Conservation (phyloP, 2,329 filamentous ascomycete genomes). For the Xylaria sp. region DNA sequence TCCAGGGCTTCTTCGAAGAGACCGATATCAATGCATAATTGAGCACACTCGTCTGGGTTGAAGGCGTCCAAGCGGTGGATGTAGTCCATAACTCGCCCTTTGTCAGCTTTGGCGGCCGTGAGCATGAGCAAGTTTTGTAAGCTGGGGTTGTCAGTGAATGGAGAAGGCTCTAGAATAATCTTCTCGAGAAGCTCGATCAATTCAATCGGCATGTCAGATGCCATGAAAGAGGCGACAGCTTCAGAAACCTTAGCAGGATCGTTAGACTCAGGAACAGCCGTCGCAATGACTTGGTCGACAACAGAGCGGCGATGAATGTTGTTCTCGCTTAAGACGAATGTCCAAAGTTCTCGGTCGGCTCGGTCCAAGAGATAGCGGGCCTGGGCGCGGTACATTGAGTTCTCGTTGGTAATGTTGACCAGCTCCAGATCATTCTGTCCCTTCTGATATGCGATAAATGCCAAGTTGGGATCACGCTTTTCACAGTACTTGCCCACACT, state of each 20-base stretch:
- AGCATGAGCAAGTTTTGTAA: constrained; percentile 96
- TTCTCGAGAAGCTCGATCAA: constrained; percentile 98
- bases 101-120: constrained; percentile 96
- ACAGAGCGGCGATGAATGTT: constrained; percentile 94
- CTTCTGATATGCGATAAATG: constrained; percentile 93
- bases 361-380: constrained; percentile 93
- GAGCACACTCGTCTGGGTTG: constrained; percentile 89
- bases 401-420: constrained; percentile 98
- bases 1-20: constrained; percentile 97
- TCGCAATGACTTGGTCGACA: constrained; percentile 94
- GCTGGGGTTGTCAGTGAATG: constrained; percentile 96
- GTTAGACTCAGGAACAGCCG: constrained; percentile 88
- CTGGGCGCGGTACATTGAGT: constrained; percentile 99
- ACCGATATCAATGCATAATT: constrained; percentile 92
- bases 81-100: constrained; percentile 93
- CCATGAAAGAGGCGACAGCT: constrained; percentile 91
- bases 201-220: constrained; percentile 88
- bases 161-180: constrained; percentile 98
- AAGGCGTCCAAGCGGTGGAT: constrained; percentile 90
- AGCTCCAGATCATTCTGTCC: constrained; percentile 97
- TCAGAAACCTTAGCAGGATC: constrained; percentile 95
- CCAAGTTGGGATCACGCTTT: constrained; percentile 95
- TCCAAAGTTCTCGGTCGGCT: constrained; percentile 89
- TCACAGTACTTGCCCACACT: constrained; percentile 97
- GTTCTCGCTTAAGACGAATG: constrained; percentile 92